Conservation (phyloP, 2,329 filamentous ascomycete species). For the Thielaviopsis euricoi region DNA sequence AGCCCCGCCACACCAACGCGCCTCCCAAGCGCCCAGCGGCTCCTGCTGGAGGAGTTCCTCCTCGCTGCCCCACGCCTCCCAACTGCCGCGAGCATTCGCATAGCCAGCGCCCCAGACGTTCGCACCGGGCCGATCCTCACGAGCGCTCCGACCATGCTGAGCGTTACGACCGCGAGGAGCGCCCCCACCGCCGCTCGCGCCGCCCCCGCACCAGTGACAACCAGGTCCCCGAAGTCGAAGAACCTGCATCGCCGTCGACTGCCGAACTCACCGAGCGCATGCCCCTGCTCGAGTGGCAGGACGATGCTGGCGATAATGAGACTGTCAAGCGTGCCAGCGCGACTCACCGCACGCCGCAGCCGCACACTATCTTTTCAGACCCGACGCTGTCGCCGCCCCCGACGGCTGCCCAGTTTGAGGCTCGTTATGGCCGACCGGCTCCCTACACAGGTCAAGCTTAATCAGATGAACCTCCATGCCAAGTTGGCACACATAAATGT, state of each 20-base stretch:
- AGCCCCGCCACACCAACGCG: no score
- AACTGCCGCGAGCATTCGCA: background rate
- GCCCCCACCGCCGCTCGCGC: no score
- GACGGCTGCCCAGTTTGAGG: background rate
- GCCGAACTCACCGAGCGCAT: no score
- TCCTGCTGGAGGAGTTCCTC: no score
- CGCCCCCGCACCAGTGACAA: no score
- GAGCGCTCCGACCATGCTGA: background rate
- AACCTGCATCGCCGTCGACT: no score
- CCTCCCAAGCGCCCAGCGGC: background rate
- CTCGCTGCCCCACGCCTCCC: background rate
- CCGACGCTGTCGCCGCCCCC: background rate
- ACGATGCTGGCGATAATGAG: no score
- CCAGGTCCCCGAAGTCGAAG: no score
- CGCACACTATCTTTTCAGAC: background rate
- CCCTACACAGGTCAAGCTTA: background rate
- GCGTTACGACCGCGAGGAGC: background rate
- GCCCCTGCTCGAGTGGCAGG: no score
- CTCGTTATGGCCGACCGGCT: background rate
- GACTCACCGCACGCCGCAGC: background rate
- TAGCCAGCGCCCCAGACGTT: background rate
- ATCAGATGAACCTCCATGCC: background rate
- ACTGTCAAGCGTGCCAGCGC: background rate
- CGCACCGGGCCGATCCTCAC: background rate
- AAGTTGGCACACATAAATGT: background rate